phyloP scores from a whole-genome alignment of 179 eudicot genomes.

The Beta lomatogona region DNA sequence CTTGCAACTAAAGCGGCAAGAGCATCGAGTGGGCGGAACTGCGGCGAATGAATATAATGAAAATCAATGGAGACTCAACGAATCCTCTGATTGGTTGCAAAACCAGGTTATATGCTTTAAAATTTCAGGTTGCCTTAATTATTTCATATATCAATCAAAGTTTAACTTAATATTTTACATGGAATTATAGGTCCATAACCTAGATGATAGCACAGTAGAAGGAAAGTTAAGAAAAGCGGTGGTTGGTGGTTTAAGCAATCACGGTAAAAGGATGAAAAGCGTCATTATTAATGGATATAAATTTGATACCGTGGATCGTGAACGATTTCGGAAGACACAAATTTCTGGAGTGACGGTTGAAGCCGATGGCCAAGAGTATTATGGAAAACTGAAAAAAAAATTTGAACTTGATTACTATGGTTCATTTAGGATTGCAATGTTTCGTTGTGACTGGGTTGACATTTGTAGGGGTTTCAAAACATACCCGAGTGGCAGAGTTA shows the following conservation, averaged over 20 bases:
- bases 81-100: not conserved
- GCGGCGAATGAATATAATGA: not conserved
- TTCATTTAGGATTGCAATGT: not conserved
- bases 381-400: slow-evolving; percentile 9
- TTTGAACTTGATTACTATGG: slow-evolving; percentile 1
- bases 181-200: not conserved
- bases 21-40: not conserved
- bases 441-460: slow-evolving; percentile 17
- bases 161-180: not conserved
- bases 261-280: not conserved
- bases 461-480: not conserved
- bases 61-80: not conserved
- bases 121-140: not conserved
- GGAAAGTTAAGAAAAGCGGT: not conserved
- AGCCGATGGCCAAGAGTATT: slow-evolving; percentile 10
- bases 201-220: not conserved
- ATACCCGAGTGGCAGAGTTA: not conserved
- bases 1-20: not conserved
- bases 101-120: not conserved
- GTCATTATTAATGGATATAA: slow-evolving; percentile 17
- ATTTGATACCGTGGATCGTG: slow-evolving; percentile 7
- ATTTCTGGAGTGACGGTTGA: slow-evolving; percentile 15
- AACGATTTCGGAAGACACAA: slow-evolving; percentile 9
- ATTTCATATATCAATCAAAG: too few species aligned
- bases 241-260: not conserved